Evolutionary conservation across 805 yeast species (phyloP).

Genomic region (Candida pini): DNA sequence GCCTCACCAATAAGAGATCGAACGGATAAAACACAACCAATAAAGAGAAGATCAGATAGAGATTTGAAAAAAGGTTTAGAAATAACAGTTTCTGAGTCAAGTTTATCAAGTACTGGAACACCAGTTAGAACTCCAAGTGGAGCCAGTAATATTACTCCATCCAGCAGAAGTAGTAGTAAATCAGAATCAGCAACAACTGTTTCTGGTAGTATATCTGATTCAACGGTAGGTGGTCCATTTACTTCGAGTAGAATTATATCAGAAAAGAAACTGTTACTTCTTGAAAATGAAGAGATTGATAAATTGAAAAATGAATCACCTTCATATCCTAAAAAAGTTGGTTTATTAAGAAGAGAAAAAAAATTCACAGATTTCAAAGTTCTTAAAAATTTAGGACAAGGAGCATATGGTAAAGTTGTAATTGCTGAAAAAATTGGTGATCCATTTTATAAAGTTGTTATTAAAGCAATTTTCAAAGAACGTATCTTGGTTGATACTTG

Average conservation of each 20-base stretch:
- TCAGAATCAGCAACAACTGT: constrained; percentile 4
- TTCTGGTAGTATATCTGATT: constrained; percentile 6
- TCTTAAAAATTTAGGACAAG: constrained; percentile 83
- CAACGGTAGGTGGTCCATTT: constrained; percentile 10
- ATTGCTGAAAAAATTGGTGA: constrained; percentile 66
- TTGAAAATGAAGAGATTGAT: constrained; percentile 41
- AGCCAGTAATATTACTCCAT: constrained; percentile 8
- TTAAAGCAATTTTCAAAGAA: constrained; percentile 87
- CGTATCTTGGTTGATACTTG: constrained; percentile 94
- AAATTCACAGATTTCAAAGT: constrained; percentile 65
- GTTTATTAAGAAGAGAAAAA: constrained; percentile 64
- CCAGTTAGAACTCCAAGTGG: constrained; percentile 9
- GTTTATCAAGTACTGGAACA: constrained; percentile 7
- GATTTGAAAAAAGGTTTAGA: constrained; percentile 5
- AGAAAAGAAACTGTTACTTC: constrained; percentile 37
- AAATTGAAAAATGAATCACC: constrained; percentile 32
- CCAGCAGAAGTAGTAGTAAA: constrained; percentile 4
- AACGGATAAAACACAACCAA: background rate
- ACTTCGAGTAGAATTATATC: constrained; percentile 22
- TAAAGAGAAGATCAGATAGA: background rate
- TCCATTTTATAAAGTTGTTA: constrained; percentile 59
- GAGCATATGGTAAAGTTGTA: constrained; percentile 94
- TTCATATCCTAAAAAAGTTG: constrained; percentile 53
- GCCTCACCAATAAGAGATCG: background rate
- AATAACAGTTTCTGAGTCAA: constrained; percentile 11